Percentiles rank a stretch among this genome's conserved stretches.
Evolutionary conservation across 2,329 filamentous ascomycete genomes (phyloP).

Genomic region (Elsinoe batatas): DNA sequence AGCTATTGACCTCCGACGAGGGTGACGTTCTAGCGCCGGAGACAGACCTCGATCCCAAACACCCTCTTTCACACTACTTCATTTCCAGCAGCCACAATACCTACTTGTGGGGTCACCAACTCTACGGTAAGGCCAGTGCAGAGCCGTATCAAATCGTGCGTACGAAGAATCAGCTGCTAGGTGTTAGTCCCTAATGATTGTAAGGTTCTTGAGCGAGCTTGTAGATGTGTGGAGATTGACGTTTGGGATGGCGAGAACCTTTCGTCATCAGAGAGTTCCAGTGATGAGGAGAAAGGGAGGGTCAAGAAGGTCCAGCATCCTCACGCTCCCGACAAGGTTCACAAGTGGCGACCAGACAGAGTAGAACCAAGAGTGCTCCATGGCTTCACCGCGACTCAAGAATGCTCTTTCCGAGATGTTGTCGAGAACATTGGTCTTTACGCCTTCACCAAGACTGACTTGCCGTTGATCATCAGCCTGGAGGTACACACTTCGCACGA

Average conservation of each 20-base stretch:
- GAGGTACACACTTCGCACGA: constrained; percentile 76
- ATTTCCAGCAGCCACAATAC: constrained; percentile 95
- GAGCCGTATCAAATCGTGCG: constrained; percentile 68
- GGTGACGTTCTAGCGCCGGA: constrained; percentile 38
- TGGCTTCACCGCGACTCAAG: constrained; percentile 67
- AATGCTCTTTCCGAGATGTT: constrained; percentile 79
- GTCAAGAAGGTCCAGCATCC: constrained; percentile 25
- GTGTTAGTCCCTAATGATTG: neutral
- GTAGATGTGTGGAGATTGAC: constrained; percentile 88
- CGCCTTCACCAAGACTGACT: constrained; percentile 60
- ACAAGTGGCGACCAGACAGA: constrained; percentile 17
- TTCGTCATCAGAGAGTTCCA: constrained; percentile 32
- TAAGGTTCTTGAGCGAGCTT: constrained; percentile 54
- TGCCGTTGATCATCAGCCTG: constrained; percentile 83
- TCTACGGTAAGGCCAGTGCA: constrained; percentile 65
- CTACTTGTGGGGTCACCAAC: constrained; percentile 78
- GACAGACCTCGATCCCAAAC: constrained; percentile 22
- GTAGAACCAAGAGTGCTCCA: constrained; percentile 26
- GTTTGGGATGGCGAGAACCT: constrained; percentile 71
- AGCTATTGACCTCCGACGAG: constrained; percentile 34
- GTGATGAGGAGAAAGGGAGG: constrained; percentile 24
- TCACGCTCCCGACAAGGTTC: neutral
- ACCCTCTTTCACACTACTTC: constrained; percentile 77
- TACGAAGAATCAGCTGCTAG: constrained; percentile 14
- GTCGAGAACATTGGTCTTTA: constrained; percentile 69